Conservation (phyloP, 1,139 yeast genomes). For the Yamadazyma oceani region DNA sequence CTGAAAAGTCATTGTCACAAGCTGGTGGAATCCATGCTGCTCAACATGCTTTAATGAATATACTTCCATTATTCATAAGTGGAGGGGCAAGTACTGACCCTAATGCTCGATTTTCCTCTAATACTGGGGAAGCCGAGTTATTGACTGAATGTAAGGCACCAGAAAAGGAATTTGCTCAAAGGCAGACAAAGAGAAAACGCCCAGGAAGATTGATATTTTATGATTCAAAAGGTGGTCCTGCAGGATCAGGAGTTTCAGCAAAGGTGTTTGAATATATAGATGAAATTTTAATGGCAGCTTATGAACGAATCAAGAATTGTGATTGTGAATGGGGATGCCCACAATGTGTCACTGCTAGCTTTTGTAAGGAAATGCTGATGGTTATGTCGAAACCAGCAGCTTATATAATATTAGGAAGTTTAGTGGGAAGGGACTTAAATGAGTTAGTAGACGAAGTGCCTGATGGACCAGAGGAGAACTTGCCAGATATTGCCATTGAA, state of each 20-base stretch:
- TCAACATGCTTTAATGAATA: conserved; percentile 82
- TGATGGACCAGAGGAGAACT: conserved; percentile 82
- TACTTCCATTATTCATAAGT: conserved; percentile 59
- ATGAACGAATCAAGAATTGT: conserved; percentile 60
- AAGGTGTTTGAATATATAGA: conserved; percentile 80
- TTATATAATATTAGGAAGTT: conserved; percentile 58
- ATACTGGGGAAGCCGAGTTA: conserved; percentile 60
- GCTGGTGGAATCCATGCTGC: conserved; percentile 98
- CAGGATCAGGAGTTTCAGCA: conserved; percentile 76
- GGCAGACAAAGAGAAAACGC: conserved; percentile 66
- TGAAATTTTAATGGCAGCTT: conserved; percentile 59
- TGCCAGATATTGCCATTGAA: conserved; percentile 68
- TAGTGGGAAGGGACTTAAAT: conserved; percentile 50
- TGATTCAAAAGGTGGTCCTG: conserved; percentile 77
- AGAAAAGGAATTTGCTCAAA: conserved; percentile 82
- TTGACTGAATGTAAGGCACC: conserved; percentile 96
- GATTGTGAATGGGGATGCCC: conserved; percentile 90
- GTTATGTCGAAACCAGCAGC: conserved; percentile 91
- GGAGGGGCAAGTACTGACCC: conserved; percentile 41
- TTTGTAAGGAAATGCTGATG: conserved; percentile 76
- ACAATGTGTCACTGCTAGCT: conserved; percentile 74
- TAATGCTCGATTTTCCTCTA: conserved; percentile 51
- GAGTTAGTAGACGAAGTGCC: conserved; percentile 41
- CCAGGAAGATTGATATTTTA: conserved; percentile 86
- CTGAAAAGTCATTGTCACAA: conserved; percentile 56